Evolutionary conservation across 208 protist genomes (phyloP).

Genomic region (Angomonas ambiguus): DNA sequence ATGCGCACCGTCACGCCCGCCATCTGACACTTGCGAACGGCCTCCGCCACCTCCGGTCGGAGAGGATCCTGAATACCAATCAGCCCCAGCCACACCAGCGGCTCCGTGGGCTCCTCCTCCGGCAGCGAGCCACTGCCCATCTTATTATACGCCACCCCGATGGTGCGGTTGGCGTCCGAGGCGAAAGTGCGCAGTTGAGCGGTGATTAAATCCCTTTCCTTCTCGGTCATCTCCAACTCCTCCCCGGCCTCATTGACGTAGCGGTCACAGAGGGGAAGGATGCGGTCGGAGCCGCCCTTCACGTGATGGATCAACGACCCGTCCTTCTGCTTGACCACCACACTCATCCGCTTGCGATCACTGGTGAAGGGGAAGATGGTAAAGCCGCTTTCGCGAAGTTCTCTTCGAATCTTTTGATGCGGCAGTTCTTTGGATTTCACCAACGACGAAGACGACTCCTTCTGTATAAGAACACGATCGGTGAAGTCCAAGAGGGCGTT

Average conservation of each 20-base stretch:
- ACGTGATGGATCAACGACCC: slow-evolving; percentile 60
- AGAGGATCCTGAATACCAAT: slow-evolving; percentile 94
- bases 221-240: slow-evolving; percentile 34
- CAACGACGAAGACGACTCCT: slow-evolving; percentile 9
- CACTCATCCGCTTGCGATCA: slow-evolving; percentile 87
- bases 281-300: slow-evolving; percentile 91
- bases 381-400: slow-evolving; percentile 35
- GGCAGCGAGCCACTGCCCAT: slow-evolving; percentile 30
- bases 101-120: slow-evolving; percentile 54
- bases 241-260: slow-evolving; percentile 53
- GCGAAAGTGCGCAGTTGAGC: slow-evolving; percentile 45
- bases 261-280: slow-evolving; percentile 71
- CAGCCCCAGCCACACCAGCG: slow-evolving; percentile 92
- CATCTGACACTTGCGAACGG: slow-evolving; percentile 88
- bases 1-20: slow-evolving; percentile 95
- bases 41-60: slow-evolving; percentile 88
- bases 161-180: slow-evolving; percentile 73
- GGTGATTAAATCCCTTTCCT: slow-evolving; percentile 30
- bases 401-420: slow-evolving; percentile 46
- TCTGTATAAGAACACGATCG: slow-evolving; percentile 35
- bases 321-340: slow-evolving; percentile 39
- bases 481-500: slow-evolving; percentile 80
- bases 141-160: slow-evolving; percentile 68
- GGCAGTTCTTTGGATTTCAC: slow-evolving; percentile 25
- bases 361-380: slow-evolving; percentile 83